Conservation (phyloP, 495 filamentous ascomycete species). For the Hapsidospora chrysogenum region DNA sequence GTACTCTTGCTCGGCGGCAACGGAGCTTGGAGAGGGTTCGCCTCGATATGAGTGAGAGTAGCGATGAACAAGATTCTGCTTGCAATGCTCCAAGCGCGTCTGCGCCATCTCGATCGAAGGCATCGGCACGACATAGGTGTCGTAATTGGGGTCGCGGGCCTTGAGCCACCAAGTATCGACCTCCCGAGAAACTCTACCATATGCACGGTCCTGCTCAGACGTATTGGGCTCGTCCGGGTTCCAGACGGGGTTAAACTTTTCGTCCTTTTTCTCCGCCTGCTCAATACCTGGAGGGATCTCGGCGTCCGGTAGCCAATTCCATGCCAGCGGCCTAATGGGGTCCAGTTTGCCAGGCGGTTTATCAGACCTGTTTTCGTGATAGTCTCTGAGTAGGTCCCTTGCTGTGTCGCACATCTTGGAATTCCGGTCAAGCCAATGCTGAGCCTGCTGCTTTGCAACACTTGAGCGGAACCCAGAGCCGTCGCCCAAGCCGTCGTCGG, state of each 20-base stretch:
- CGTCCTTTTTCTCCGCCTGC: slow-evolving; percentile 11
- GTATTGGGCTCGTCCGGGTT: slow-evolving; percentile 27
- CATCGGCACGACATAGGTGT: slow-evolving; percentile 34
- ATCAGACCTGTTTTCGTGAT: slow-evolving; percentile 8
- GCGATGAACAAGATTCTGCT: slow-evolving; percentile 27
- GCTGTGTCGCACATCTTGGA: slow-evolving; percentile 28
- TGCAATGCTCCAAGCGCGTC: slow-evolving; percentile 29
- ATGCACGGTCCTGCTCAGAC: slow-evolving; percentile 30
- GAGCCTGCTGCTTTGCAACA: slow-evolving; percentile 21
- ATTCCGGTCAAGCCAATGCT: slow-evolving; percentile 34
- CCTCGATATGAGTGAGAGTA: slow-evolving; percentile 25
- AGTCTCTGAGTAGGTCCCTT: slow-evolving; percentile 19
- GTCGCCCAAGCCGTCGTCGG: slow-evolving; percentile 27
- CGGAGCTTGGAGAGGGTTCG: slow-evolving; percentile 12
- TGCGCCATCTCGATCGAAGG: slow-evolving; percentile 32
- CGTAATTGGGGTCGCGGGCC: slow-evolving; percentile 34
- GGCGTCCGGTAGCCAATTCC: slow-evolving; percentile 23
- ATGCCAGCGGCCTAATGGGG: slow-evolving; percentile 17
- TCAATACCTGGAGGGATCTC: slow-evolving; percentile 13
- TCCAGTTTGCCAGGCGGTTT: slow-evolving; percentile 17
- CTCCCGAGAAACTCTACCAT: slow-evolving; percentile 38
- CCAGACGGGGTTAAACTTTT: slow-evolving; percentile 21
- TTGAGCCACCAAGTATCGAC: slow-evolving; percentile 40
- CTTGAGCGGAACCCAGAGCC: slow-evolving; percentile 23
- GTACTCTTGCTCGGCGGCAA: slow-evolving; percentile 9